Base-by-base conservation (phyloP, 2,329 filamentous ascomycete species). In the Didymella keratinophila region DNA sequence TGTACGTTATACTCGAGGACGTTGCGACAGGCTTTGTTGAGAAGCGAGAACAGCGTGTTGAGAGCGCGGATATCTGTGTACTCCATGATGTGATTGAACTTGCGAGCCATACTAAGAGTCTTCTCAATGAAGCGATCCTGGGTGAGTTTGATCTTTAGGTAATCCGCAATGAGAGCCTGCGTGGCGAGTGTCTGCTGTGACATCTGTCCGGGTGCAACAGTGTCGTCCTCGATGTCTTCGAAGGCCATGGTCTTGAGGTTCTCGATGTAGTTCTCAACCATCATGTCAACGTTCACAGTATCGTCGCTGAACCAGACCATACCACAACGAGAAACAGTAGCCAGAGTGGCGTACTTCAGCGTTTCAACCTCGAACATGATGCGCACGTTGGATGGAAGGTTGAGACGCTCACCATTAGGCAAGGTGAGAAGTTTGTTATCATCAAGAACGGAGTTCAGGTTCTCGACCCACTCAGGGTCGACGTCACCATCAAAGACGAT, bases 291-390 rank as follows among this genome's bases (percentile, higher is more conserved):
- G 30, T 92, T 94, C 39, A 99, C 94, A 27, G 93, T 98, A 73
- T 99, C 96, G 71, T 97, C 94, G 74, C 93, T 99, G 80, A 98
- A 99, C 95, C 95, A 99, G 14, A 99, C 96, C 95, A 99, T 99
- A 84, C 95, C 95, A 76, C 95, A 99, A 80, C 95, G 93, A 88
- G 91, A 96, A 73, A 99, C 95, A n/a, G 95, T 99, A 55, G 95
- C 95, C 43, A 99, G 86, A 0, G 95, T 99, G 36, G 95, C 95
- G 75, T 99, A 99, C 75, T 96, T 97, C 60, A 99, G 83, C 3
- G 89, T 98, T 80, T 99, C 96, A 34, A 99, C 95, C 81, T 99
- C 95, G 72, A 99, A 99, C 93, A 99, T 97, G 79, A 99, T 96
- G 67, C 96, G 92, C 25, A 99, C 95, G 72, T 99, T 99, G 2